Evolutionary conservation across 148 eudicot species (phyloP).

Genomic region (Cornus florida): DNA sequence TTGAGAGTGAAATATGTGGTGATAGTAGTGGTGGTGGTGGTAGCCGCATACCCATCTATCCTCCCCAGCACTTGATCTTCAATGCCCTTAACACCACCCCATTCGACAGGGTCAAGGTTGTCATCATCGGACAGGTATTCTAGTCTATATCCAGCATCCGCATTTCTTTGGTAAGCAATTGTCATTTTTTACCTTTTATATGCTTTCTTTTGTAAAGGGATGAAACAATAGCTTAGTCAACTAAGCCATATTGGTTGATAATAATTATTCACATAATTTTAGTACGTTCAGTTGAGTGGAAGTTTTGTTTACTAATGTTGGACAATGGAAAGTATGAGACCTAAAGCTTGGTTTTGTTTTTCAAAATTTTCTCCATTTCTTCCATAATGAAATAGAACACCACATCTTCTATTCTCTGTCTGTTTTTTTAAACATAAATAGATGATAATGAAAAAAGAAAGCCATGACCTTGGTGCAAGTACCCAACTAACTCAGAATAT

Average conservation of each 20-base stretch:
- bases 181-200: neutral
- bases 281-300: neutral
- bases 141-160: neutral
- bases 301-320: neutral
- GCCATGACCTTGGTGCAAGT: no score
- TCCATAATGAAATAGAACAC: no score
- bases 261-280: neutral
- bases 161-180: neutral
- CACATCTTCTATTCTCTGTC: no score
- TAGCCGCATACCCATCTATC: conserved; percentile 55
- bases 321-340: neutral
- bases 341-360: no score
- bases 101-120: conserved; percentile 77
- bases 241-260: neutral
- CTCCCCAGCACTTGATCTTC: conserved; percentile 83
- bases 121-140: conserved; percentile 92
- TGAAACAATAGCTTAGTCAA: neutral
- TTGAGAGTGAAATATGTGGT: conserved; percentile 59
- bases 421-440: no score
- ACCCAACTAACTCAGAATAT: no score
- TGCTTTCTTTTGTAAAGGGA: neutral
- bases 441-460: no score
- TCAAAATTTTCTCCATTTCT: no score
- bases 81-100: conserved; percentile 91
- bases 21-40: conserved; percentile 19